Percentiles rank a stretch among this genome's conserved stretches.
These are phyloP conservation scores for Kodamaea jinghongensis DNA, from an alignment of 805 yeast species.

Conservation along the genomic window DNA sequence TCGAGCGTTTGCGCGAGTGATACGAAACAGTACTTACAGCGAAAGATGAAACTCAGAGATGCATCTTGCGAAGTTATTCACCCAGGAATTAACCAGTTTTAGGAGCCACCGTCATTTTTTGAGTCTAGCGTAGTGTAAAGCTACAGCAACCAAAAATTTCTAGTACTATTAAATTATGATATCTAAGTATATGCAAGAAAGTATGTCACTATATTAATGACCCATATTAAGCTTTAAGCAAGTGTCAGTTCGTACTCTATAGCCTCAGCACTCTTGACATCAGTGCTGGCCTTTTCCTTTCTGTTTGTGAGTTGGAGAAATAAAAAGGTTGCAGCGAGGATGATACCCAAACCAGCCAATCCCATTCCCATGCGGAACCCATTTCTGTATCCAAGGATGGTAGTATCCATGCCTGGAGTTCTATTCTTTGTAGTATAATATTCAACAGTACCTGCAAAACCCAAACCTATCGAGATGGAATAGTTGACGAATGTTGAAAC, in stretches of 20 bases:
- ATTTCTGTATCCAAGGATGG: constrained; percentile 21
- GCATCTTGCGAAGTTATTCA: too few species aligned
- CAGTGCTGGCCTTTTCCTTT: not conserved
- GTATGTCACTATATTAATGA: not conserved
- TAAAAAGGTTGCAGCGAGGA: constrained; percentile 19
- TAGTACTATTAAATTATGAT: not conserved
- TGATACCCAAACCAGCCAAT: constrained; percentile 29
- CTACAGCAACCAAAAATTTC: too few species aligned
- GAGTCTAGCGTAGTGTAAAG: too few species aligned
- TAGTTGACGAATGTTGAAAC: constrained; percentile 20
- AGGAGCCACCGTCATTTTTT: too few species aligned
- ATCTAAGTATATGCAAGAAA: not conserved
- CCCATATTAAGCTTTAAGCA: too few species aligned
- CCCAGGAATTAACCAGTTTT: too few species aligned
- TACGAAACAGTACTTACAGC: too few species aligned
- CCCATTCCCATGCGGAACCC: constrained; percentile 35
- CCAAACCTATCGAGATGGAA: constrained; percentile 32
- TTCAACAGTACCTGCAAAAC: constrained; percentile 35
- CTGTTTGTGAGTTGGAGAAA: constrained; percentile 6
- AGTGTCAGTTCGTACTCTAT: too few species aligned
- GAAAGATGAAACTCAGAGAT: too few species aligned
- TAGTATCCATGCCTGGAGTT: constrained; percentile 16
- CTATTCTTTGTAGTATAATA: constrained; percentile 21
- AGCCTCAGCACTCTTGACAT: not conserved
- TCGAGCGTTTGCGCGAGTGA: too few species aligned